These are phyloP conservation scores for Thecaphora thlaspeos DNA, from an alignment of 1,284 basidiomycete species.

Conservation along the genomic window DNA sequence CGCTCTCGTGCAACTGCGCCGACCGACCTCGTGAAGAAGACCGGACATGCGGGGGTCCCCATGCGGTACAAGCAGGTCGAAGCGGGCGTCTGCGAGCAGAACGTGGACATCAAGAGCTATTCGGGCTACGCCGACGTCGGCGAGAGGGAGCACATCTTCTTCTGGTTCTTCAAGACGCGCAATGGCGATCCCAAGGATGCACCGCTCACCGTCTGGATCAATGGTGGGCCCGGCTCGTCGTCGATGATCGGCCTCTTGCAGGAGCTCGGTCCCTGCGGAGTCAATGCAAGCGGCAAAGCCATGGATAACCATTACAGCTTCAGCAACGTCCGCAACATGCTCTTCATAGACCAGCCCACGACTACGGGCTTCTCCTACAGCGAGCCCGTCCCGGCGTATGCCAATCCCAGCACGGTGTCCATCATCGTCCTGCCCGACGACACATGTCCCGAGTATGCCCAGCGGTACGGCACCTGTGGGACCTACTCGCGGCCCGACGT, in stretches of 20 bases:
- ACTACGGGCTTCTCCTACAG: conserved; percentile 42
- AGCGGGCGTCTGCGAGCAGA: conserved; percentile 73
- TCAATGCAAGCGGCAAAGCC: conserved; percentile 64
- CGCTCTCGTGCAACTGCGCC: conserved; percentile 15
- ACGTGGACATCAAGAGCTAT: conserved; percentile 68
- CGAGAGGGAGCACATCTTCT: conserved; percentile 38
- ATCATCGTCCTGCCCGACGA: conserved; percentile 20
- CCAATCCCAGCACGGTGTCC: conserved; percentile 15
- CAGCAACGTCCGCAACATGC: conserved; percentile 70
- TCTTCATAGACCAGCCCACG: conserved; percentile 71
- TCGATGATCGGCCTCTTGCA: conserved; percentile 71
- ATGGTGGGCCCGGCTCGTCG: conserved; percentile 64
- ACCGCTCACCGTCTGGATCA: conserved; percentile 39
- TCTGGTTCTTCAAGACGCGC: conserved; percentile 43
- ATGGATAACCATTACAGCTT: conserved; percentile 68
- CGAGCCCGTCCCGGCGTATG: conserved; percentile 29
- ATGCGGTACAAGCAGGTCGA: conserved; percentile 41
- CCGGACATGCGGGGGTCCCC: conserved; percentile 24
- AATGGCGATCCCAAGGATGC: conserved; percentile 30
- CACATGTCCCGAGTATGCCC: conserved; percentile 28
- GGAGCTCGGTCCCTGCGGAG: conserved; percentile 69
- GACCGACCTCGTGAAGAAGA: conserved; percentile 13
- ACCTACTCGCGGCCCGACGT: conserved; percentile 34
- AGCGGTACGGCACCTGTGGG: conserved; percentile 27
- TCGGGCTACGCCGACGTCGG: conserved; percentile 58